phyloP scores from a whole-genome alignment of 495 filamentous ascomycete species.

The Opeltia flavorubescens region DNA sequence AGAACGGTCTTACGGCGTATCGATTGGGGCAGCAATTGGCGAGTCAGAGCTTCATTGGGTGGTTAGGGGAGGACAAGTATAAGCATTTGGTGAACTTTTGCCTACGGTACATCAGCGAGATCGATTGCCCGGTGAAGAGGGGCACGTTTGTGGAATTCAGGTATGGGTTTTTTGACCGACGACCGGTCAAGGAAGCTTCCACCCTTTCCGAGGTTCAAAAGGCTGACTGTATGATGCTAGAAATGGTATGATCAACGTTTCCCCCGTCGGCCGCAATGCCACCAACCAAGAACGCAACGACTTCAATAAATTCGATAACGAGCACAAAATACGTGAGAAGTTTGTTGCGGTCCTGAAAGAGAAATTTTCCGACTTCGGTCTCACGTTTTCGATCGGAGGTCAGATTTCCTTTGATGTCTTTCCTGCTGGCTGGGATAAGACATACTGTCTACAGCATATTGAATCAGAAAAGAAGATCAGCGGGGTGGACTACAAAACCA shows the following conservation, averaged over 20 bases:
- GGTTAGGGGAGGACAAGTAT: conserved; percentile 86
- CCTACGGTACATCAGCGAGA: conserved; percentile 77
- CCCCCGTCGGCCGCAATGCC: conserved; percentile 85
- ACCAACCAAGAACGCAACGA: conserved; percentile 63
- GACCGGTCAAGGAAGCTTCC: too few species aligned
- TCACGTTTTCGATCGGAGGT: conserved; percentile 92
- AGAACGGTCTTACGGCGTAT: conserved; percentile 90
- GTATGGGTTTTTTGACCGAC: conserved; percentile 2
- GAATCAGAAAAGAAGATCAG: conserved; percentile 60
- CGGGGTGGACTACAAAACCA: conserved; percentile 59
- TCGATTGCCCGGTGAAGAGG: conserved; percentile 73
- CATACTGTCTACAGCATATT: conserved; percentile 83
- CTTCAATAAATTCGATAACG: conserved; percentile 64
- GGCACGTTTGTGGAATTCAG: conserved; percentile 96
- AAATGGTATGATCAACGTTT: conserved; percentile 94
- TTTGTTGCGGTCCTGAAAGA: conserved; percentile 64
- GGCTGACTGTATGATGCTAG: conserved; percentile 9
- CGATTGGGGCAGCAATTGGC: conserved; percentile 59
- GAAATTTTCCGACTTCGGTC: conserved; percentile 65
- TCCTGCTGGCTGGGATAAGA: conserved; percentile 95
- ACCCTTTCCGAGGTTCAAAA: too few species aligned
- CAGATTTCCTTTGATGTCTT: conserved; percentile 98
- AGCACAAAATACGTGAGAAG: conserved; percentile 54
- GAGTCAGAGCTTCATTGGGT: conserved; percentile 73
- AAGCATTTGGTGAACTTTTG: conserved; percentile 76